phyloP scores from a whole-genome alignment of 208 protist genomes.

The Wallacemonas sp. region DNA sequence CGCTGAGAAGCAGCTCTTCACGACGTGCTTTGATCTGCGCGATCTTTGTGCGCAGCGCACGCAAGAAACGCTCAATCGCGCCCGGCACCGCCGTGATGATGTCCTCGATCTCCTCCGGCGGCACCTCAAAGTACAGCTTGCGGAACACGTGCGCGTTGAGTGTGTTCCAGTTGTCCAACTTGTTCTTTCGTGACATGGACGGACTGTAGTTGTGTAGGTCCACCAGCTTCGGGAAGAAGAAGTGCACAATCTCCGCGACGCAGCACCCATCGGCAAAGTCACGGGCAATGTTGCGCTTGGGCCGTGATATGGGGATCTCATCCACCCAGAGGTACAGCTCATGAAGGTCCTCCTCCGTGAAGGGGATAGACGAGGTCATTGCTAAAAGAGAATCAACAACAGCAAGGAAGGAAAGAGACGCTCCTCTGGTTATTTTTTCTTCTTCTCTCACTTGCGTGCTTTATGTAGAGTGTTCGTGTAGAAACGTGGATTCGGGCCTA shows the following conservation, averaged over 20 bases:
- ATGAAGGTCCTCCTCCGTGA: conserved; percentile 94
- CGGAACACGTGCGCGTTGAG: conserved; percentile 95
- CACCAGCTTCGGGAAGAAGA: conserved; percentile 96
- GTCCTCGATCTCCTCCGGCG: conserved; percentile 87
- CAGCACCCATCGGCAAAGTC: conserved; percentile 98
- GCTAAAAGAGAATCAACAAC: conserved; percentile 8
- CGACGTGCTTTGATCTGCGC: conserved; percentile 71
- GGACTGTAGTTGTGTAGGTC: conserved; percentile 98
- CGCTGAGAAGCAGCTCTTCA: conserved; percentile 21
- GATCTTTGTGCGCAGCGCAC: conserved; percentile 90
- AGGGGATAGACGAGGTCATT: conserved; percentile 51
- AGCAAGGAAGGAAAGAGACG: conserved; percentile 12
- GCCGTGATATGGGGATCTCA: conserved; percentile 94
- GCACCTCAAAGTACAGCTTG: conserved; percentile 92
- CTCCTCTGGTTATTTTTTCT: background rate
- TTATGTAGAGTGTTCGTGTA: too few species aligned
- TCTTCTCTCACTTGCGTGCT: too few species aligned
- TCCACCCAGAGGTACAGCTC: conserved; percentile 98
- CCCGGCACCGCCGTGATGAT: conserved; percentile 87
- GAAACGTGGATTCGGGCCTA: too few species aligned
- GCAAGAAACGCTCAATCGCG: conserved; percentile 93
- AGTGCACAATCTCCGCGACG: conserved; percentile 95
- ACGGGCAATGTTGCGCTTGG: conserved; percentile 96
- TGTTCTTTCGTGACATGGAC: conserved; percentile 86
- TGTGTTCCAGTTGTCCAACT: conserved; percentile 97